Conservation (phyloP, 2,329 filamentous ascomycete species). For the Alternaria alternata region DNA sequence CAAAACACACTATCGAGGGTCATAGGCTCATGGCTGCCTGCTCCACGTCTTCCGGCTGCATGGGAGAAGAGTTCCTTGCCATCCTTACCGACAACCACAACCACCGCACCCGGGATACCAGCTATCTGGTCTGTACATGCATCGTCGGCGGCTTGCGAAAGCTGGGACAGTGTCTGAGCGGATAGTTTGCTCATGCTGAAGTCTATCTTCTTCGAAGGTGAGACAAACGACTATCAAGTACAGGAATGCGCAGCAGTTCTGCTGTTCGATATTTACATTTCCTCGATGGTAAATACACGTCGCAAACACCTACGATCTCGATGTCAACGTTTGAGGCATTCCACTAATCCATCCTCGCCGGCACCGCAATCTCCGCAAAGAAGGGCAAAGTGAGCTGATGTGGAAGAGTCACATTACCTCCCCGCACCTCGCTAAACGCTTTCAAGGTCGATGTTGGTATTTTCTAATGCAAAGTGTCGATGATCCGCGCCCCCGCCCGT, state of each 20-base stretch:
- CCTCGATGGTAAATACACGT: background rate
- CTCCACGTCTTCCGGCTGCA: background rate
- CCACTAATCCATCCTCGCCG: background rate
- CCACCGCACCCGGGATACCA: background rate
- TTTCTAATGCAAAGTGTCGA: background rate
- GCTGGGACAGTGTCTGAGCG: background rate
- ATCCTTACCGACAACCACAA: conserved; percentile 2
- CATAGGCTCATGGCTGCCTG: conserved; percentile 1
- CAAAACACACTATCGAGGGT: conserved; percentile 3
- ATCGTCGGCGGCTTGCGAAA: background rate
- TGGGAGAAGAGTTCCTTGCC: background rate
- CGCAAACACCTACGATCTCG: background rate
- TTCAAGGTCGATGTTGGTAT: background rate
- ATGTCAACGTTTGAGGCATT: background rate
- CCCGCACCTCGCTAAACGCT: background rate
- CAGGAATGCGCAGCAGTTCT: background rate
- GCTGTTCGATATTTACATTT: background rate
- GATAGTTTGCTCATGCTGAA: background rate
- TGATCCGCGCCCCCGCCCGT: background rate
- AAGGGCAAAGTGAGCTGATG: background rate
- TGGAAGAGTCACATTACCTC: background rate
- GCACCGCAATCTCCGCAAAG: conserved; percentile 1
- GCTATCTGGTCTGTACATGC: background rate
- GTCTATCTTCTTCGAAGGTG: background rate
- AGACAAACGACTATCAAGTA: background rate